Evolutionary conservation across 805 yeast genomes (phyloP).

Genomic region (Metschnikowia cerradonensis): DNA sequence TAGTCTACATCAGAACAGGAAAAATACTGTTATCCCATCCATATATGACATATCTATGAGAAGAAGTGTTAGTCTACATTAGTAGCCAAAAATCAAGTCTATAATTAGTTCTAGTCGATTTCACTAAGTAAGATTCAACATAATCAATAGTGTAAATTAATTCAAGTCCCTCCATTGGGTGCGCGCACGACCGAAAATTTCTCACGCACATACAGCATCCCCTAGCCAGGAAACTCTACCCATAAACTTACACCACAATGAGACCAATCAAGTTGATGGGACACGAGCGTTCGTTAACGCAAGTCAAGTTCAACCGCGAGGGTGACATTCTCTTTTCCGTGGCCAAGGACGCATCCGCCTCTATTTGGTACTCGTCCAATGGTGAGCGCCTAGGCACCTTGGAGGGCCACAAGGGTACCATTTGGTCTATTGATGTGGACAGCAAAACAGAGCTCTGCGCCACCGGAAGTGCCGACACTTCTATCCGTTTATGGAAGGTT

Average conservation of each 20-base stretch:
- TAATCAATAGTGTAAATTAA: no score
- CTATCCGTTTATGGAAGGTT: slow-evolving; percentile 80
- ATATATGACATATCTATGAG: no score
- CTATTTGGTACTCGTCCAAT: slow-evolving; percentile 90
- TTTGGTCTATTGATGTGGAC: slow-evolving; percentile 91
- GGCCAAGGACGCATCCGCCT: slow-evolving; percentile 85
- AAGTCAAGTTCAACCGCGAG: slow-evolving; percentile 90
- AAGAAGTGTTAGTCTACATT: no score
- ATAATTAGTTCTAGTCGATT: no score
- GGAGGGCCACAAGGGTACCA: slow-evolving; percentile 81
- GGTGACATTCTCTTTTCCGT: slow-evolving; percentile 92
- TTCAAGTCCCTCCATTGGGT: not conserved
- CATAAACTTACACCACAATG: slow-evolving; percentile 21
- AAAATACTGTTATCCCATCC: no score
- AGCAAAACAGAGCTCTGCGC: slow-evolving; percentile 60
- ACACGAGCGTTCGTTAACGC: slow-evolving; percentile 96
- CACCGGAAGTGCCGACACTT: slow-evolving; percentile 90
- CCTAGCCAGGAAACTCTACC: no score
- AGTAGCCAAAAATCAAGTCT: no score
- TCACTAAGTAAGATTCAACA: no score
- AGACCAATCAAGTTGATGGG: slow-evolving; percentile 71
- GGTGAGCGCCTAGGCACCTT: slow-evolving; percentile 97
- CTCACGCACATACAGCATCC: not conserved
- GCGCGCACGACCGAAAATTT: slow-evolving; percentile 8
- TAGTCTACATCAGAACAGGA: no score